Conservation (phyloP, 257 asterid genomes). For the Rauvolfia tetraphylla region DNA sequence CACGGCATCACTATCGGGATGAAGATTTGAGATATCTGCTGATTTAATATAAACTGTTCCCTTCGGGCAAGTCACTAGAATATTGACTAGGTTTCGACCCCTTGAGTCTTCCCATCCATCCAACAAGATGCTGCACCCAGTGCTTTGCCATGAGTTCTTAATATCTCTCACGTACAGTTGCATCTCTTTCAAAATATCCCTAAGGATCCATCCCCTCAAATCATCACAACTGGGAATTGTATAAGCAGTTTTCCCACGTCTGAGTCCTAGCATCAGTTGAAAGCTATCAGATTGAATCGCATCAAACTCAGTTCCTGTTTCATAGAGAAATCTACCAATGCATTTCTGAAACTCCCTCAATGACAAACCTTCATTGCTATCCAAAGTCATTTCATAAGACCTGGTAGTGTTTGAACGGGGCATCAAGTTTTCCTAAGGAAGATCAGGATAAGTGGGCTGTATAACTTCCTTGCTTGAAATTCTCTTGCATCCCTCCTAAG, state of each 20-base stretch:
- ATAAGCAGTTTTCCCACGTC: conserved; percentile 7
- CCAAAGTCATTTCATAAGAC: conserved; percentile 10
- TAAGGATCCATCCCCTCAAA: conserved; percentile 53
- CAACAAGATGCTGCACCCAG: conserved; percentile 59
- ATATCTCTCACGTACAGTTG: conserved; percentile 25
- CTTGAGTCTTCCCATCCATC: conserved; percentile 53
- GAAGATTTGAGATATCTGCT: conserved; percentile 29
- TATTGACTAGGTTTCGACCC: conserved; percentile 35
- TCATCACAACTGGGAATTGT: conserved; percentile 42
- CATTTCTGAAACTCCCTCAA: conserved; percentile 22
- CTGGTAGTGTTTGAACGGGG: conserved; percentile 6
- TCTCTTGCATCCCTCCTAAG: conserved; percentile 28
- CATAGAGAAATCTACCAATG: conserved; percentile 45
- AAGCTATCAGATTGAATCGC: conserved; percentile 38
- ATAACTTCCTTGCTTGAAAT: conserved; percentile 16
- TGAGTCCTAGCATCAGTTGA: conserved; percentile 29
- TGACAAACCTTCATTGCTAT: conserved; percentile 11
- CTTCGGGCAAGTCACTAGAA: conserved; percentile 46
- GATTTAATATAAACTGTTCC: conserved; percentile 53
- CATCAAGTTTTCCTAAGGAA: conserved; percentile 27
- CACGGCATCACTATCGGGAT: conserved; percentile 27
- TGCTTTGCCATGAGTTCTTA: conserved; percentile 39
- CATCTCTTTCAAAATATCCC: conserved; percentile 37
- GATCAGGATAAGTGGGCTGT: conserved; percentile 14
- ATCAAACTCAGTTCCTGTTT: conserved; percentile 38